Base-by-base conservation (phyloP, 2,329 filamentous ascomycete species). In the Dryadomyces sulphureus region DNA sequence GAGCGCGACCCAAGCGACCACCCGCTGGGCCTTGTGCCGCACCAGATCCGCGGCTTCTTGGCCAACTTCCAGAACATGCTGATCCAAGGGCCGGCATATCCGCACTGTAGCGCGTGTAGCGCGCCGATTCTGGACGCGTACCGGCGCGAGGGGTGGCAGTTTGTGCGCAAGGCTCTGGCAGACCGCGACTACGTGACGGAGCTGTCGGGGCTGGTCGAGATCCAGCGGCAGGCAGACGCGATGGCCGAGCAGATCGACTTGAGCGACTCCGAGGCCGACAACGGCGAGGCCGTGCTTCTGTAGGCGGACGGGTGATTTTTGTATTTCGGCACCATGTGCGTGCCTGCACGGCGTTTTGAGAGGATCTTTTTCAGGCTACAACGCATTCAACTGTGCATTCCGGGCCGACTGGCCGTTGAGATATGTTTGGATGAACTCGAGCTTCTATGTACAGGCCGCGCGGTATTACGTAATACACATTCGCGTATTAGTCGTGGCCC, bases 51-150 rank as follows among this genome's bases (percentile, higher is more conserved):
- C 27, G 85, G 85, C 21, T 89, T 84, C 59, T 68, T 89, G 20
- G 75, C 77, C 30, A 81, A 71, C 4, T 92, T 86, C 60, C 75
- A 79, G 56, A 88, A 82, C 52, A 69, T 89, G 49, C 69, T 81
- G 34, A 79, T 92, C 53, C 77, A 73, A 45, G 84, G 84, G 8
- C 72, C 77, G 53, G 81, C 83, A 0, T 93, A 89, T 60, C 79
- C 87, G 47, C 81, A 79, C 60, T 93, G 86, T 62, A 87, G 83
- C 42, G 86, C 84, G 2, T 93, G 86, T 56, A 86, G 82, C 52
- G 72, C 74, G 30, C 76, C 72, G 38, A 77, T 93, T 24, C 61
- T 90, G 1, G 67, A 72, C 0, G 76, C 77, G 1, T 92, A 89
- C 58, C 70, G 75, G 40, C 60, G 63, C 2, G 73, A 80, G 40